Conservation (phyloP, 257 asterid species). For the Leptodermis oblonga region DNA sequence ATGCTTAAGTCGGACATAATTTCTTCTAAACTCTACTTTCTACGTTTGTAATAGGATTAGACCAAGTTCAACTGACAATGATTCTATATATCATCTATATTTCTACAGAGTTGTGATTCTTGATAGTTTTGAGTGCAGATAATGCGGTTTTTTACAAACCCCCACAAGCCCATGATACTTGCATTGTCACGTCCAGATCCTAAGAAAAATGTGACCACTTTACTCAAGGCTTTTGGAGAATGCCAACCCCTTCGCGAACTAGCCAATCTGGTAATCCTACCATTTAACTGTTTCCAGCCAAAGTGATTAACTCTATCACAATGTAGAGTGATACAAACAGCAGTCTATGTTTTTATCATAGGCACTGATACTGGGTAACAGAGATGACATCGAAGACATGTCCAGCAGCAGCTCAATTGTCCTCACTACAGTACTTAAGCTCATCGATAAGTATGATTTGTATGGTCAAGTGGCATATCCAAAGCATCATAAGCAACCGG, state of each 20-base stretch:
- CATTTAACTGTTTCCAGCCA: slow-evolving; percentile 5
- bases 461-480: slow-evolving; percentile 65
- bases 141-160: slow-evolving; percentile 55
- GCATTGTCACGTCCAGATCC: slow-evolving; percentile 72
- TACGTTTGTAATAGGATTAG: not conserved
- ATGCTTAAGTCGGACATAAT: not conserved
- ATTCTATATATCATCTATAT: not conserved
- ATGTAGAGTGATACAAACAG: slow-evolving; percentile 8
- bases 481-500: slow-evolving; percentile 60
- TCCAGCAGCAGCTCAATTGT: slow-evolving; percentile 56
- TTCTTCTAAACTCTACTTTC: not conserved
- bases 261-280: slow-evolving; percentile 50
- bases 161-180: slow-evolving; percentile 76
- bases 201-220: slow-evolving; percentile 56
- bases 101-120: not conserved
- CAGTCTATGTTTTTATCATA: slow-evolving; percentile 22
- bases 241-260: slow-evolving; percentile 64
- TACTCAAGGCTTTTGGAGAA: slow-evolving; percentile 70
- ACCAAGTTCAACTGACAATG: not conserved
- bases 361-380: slow-evolving; percentile 67
- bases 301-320: not conserved
- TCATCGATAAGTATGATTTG: slow-evolving; percentile 56
- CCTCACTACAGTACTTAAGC: slow-evolving; percentile 52
- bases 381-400: slow-evolving; percentile 62
- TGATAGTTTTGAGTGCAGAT: slow-evolving; percentile 33